Evolutionary conservation across 2,329 filamentous ascomycete species (phyloP), one percentile per base, ranked within the genome.

Genomic region (Colletotrichum sp.): DNA sequence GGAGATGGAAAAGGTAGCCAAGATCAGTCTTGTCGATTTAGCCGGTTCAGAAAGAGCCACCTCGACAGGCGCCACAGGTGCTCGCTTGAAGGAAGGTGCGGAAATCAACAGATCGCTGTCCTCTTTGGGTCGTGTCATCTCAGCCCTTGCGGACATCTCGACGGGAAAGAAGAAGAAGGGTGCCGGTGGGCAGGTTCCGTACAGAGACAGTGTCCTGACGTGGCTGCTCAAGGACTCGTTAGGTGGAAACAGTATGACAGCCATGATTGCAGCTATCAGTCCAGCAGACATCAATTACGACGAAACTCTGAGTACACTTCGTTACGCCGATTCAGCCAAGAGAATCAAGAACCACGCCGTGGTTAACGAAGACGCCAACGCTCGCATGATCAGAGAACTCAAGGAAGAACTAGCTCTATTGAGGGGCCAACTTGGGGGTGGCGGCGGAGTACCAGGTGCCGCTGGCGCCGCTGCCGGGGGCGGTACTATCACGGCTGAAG

Each of bases 281-380:
- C 97, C 97, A 6, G 97, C 97, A 69, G 97, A 99, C 84, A 98
- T 98, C 86, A 99, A 99, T 84, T 98, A 98, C 81, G 97, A 99
- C 77, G 97, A 99, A 84, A 99, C 97, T 1, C 88, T 99, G 21
- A 97, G 96, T 82, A 99, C 97, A 1, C 88, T 99, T 33, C 92
- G 97, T 80, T 99, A 99, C 83, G 97, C 97, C 70, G 96, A 99
- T 82, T 98, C 95, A 9, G 97, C 97, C 31, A 99, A 99, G 86
- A 93, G 97, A 79, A 99, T 99, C 89, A 98, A 98, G 95, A 99
- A 99, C 86, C 97, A 99, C 83, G 97, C 97, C 71, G 97, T 99
- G 65, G 94, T 99, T 83, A 99, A 99, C 86, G 97, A 99, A 83
- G 97, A 99, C 84, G 96, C 97, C 61, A 99, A 99, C 81, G 97